phyloP scores from a whole-genome alignment of 2,329 filamentous ascomycete species.

The Metarhizium album region DNA sequence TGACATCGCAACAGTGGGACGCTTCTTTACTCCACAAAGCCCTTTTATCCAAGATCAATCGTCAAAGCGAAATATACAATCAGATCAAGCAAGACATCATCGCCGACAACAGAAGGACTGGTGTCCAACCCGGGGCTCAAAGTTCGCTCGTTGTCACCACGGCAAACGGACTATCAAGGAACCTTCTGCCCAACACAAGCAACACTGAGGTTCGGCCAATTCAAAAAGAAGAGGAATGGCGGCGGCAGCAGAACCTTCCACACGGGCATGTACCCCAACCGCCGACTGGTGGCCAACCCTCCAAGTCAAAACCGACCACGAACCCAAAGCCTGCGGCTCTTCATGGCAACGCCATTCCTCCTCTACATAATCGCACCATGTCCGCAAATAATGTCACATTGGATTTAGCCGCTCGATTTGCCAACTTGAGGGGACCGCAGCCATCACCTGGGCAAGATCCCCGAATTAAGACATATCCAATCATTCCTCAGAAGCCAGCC shows the following conservation, averaged over 20 bases:
- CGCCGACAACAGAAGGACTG: slow-evolving; percentile 51
- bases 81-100: slow-evolving; percentile 49
- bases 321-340: slow-evolving; percentile 59
- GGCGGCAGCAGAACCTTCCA: background rate
- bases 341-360: slow-evolving; percentile 43
- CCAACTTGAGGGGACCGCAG: slow-evolving; percentile 38
- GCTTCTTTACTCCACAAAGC: slow-evolving; percentile 36
- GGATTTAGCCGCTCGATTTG: slow-evolving; percentile 47
- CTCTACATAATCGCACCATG: slow-evolving; percentile 19
- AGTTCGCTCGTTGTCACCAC: slow-evolving; percentile 11
- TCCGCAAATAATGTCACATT: slow-evolving; percentile 23
- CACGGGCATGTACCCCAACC: slow-evolving; percentile 8
- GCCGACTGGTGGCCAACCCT: slow-evolving; percentile 11
- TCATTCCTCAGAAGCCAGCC: slow-evolving; percentile 25
- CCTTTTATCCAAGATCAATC: slow-evolving; percentile 39
- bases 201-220: background rate
- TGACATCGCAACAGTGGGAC: slow-evolving; percentile 44
- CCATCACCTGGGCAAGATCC: slow-evolving; percentile 37
- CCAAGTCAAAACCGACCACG: slow-evolving; percentile 34
- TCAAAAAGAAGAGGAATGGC: background rate
- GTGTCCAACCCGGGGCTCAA: slow-evolving; percentile 35
- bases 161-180: background rate
- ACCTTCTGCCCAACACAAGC: background rate
- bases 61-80: slow-evolving; percentile 39
- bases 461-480: slow-evolving; percentile 39